Evolutionary conservation across 2,329 filamentous ascomycete genomes (phyloP).

Genomic region (Alternaria brassicae): DNA sequence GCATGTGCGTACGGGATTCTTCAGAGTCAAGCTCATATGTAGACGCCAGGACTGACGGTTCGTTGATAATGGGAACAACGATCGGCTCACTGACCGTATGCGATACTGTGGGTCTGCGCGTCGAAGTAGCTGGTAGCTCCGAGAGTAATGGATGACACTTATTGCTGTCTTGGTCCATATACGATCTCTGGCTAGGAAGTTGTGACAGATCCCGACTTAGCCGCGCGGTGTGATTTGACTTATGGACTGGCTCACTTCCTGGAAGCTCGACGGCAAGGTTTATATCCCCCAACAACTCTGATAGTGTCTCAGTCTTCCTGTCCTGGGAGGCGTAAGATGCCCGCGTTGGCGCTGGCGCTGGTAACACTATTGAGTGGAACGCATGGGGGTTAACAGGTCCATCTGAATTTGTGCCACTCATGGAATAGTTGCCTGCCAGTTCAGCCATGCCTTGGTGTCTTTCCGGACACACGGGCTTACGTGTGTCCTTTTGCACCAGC

Average conservation of each 20-base stretch:
- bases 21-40: neutral
- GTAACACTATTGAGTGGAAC: neutral
- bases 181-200: neutral
- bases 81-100: conserved; percentile 14
- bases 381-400: conserved; percentile 31
- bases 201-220: neutral
- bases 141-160: neutral
- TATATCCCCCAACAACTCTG: conserved; percentile 20
- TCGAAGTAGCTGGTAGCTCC: conserved; percentile 10
- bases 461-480: neutral
- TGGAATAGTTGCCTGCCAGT: conserved; percentile 15
- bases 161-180: neutral
- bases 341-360: neutral
- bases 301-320: neutral
- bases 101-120: conserved; percentile 8
- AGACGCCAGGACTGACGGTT: neutral
- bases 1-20: neutral
- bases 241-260: conserved; percentile 10
- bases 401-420: conserved; percentile 29
- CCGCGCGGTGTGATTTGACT: neutral
- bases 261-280: conserved; percentile 17
- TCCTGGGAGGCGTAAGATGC: neutral
- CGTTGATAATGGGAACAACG: neutral
- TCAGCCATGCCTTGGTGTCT: conserved; percentile 5
- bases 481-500: neutral